phyloP scores from a whole-genome alignment of 2,329 filamentous ascomycete genomes.

The Phoma sp. region DNA sequence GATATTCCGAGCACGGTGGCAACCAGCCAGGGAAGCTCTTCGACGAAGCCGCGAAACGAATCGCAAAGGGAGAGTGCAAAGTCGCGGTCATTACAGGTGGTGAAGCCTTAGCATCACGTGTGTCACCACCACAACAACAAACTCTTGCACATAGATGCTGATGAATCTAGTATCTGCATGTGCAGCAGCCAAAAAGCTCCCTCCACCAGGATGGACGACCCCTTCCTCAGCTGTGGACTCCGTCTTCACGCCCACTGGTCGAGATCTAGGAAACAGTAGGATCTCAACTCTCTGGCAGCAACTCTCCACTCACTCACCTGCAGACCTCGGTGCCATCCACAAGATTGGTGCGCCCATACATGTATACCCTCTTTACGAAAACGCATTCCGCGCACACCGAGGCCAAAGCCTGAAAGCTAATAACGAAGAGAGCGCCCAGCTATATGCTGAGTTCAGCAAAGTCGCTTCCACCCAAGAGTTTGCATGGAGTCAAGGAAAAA shows the following conservation, averaged over 20 bases:
- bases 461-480: slow-evolving; percentile 61
- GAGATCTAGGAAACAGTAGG: slow-evolving; percentile 53
- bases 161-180: slow-evolving; percentile 58
- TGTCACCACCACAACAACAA: slow-evolving; percentile 21
- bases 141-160: not conserved
- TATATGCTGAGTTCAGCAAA: slow-evolving; percentile 69
- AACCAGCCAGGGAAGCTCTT: slow-evolving; percentile 68
- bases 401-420: slow-evolving; percentile 64
- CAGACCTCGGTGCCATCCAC: slow-evolving; percentile 65
- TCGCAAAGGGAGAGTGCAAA: slow-evolving; percentile 61
- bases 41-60: slow-evolving; percentile 68
- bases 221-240: slow-evolving; percentile 56
- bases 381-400: slow-evolving; percentile 65
- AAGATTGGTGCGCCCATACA: slow-evolving; percentile 70
- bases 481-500: slow-evolving; percentile 65
- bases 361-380: slow-evolving; percentile 73
- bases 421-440: slow-evolving; percentile 63
- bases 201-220: slow-evolving; percentile 67
- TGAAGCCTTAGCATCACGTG: slow-evolving; percentile 69
- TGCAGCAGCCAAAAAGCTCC: slow-evolving; percentile 60
- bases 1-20: slow-evolving; percentile 67
- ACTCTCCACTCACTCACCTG: slow-evolving; percentile 22
- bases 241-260: slow-evolving; percentile 61
- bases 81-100: slow-evolving; percentile 69
- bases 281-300: slow-evolving; percentile 24